Conservation (phyloP, 2,329 filamentous ascomycete genomes). For the Phaeoacremonium minimum region DNA sequence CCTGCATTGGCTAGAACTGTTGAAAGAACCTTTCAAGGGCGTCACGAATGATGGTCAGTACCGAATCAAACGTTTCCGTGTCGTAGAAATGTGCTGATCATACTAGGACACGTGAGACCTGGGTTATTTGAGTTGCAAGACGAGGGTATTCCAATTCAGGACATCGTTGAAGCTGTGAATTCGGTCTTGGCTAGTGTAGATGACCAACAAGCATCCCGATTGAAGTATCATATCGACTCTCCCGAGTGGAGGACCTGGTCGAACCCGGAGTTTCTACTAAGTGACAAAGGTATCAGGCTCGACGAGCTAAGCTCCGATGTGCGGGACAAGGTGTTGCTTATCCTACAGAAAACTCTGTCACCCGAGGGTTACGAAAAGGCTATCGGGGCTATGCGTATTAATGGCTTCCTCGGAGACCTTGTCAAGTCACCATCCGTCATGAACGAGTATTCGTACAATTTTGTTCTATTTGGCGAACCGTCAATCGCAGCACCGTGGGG, state of each 20-base stretch:
- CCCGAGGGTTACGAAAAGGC: constrained; percentile 70
- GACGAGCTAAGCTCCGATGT: constrained; percentile 48
- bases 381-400: constrained; percentile 65
- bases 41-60: constrained; percentile 61
- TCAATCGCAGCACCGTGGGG: constrained; percentile 61
- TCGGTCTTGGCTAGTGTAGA: constrained; percentile 40
- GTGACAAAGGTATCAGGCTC: constrained; percentile 64
- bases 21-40: constrained; percentile 66
- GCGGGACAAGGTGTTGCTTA: constrained; percentile 44
- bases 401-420: constrained; percentile 69
- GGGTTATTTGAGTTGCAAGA: constrained; percentile 57
- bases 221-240: constrained; percentile 61
- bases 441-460: constrained; percentile 76
- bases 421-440: constrained; percentile 58
- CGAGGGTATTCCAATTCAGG: constrained; percentile 55
- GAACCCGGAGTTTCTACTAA: constrained; percentile 70
- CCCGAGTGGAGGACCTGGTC: constrained; percentile 67
- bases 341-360: constrained; percentile 58
- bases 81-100: constrained; percentile 1
- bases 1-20: constrained; percentile 51
- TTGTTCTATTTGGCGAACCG: constrained; percentile 64
- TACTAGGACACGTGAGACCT: constrained; percentile 42
- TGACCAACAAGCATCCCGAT: constrained; percentile 39
- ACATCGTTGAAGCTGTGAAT: constrained; percentile 49
- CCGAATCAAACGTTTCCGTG: background rate